phyloP scores from a whole-genome alignment of 2,329 filamentous ascomycete genomes.

The Fusarium veterinarium region DNA sequence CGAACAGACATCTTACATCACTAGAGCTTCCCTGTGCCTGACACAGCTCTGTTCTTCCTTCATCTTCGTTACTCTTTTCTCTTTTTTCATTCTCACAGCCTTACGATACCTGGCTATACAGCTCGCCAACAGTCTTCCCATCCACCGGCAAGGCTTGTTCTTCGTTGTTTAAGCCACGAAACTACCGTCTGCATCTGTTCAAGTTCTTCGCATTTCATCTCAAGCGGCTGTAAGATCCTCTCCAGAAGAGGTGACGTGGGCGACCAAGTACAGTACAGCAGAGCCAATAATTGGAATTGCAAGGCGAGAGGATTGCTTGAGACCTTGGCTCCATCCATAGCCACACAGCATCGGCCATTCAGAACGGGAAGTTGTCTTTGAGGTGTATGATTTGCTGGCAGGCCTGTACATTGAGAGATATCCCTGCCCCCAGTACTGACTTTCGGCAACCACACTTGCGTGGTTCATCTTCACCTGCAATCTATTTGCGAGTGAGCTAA shows the following conservation, averaged over 20 bases:
- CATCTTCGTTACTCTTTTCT: constrained; percentile 30
- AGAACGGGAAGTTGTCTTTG: constrained; percentile 32
- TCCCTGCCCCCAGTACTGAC: constrained; percentile 35
- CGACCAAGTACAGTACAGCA: constrained; percentile 25
- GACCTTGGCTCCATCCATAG: constrained; percentile 37
- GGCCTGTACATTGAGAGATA: constrained; percentile 35
- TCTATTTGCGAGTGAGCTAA: constrained; percentile 31
- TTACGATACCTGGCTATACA: constrained; percentile 29
- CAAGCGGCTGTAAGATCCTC: constrained; percentile 18
- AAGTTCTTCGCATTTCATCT: constrained; percentile 22
- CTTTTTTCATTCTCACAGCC: constrained; percentile 27
- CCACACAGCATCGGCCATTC: constrained; percentile 42
- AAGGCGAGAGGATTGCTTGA: constrained; percentile 37
- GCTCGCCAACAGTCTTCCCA: constrained; percentile 22
- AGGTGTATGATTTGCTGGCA: constrained; percentile 42
- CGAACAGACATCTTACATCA: constrained; percentile 44
- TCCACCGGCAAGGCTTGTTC: constrained; percentile 20
- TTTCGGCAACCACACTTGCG: constrained; percentile 33
- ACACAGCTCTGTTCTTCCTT: constrained; percentile 29
- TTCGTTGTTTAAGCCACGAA: constrained; percentile 20
- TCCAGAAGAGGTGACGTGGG: constrained; percentile 29
- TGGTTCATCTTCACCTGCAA: constrained; percentile 35
- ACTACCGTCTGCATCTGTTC: constrained; percentile 11
- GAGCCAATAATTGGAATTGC: constrained; percentile 39
- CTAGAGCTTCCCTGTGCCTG: constrained; percentile 31